phyloP scores from a whole-genome alignment of 306 rosid genomes.

The Rubus parviflorus region DNA sequence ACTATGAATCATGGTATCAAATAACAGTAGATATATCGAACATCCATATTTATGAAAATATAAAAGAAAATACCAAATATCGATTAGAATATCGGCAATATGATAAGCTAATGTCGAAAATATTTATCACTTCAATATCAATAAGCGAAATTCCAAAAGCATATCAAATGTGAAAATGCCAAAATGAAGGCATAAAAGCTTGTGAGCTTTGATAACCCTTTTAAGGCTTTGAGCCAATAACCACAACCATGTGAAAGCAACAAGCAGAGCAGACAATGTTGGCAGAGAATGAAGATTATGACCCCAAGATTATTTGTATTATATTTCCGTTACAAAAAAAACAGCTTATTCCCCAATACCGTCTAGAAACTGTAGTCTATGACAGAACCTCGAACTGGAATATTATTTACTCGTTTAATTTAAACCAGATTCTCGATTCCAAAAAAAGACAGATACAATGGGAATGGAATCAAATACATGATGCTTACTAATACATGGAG shows the following conservation, averaged over 20 bases:
- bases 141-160: too few species aligned
- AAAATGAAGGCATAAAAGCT: neutral
- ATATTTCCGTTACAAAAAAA: neutral
- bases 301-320: conserved; percentile 24
- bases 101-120: too few species aligned
- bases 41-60: too few species aligned
- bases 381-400: neutral
- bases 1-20: too few species aligned
- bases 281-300: neutral
- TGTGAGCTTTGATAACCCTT: neutral
- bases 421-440: conserved; percentile 25
- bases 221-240: neutral
- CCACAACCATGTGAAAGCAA: neutral
- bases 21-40: too few species aligned
- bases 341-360: neutral
- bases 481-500: conserved; percentile 1
- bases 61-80: too few species aligned
- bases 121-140: too few species aligned
- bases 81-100: too few species aligned
- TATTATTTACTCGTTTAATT: conserved; percentile 3
- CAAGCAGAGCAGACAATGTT: neutral
- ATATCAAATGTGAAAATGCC: neutral
- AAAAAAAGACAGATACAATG: conserved; percentile 18
- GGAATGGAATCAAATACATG: neutral
- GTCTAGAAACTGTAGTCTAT: neutral